Evolutionary conservation across 2,329 filamentous ascomycete species (phyloP).

Genomic region (Colletotrichum somersetense): DNA sequence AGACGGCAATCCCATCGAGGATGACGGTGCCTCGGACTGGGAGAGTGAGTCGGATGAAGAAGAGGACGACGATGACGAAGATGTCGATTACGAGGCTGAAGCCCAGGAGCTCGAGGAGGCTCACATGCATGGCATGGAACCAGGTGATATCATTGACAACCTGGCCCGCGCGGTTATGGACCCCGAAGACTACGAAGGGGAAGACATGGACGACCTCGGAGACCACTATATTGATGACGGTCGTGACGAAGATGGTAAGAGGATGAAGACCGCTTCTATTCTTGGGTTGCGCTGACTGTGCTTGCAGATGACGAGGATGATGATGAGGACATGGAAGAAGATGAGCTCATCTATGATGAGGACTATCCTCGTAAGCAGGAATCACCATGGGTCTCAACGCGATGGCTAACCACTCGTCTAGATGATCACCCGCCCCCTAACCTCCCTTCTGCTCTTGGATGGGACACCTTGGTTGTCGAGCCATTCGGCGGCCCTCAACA

Average conservation of each 20-base stretch:
- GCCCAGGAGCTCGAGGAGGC: conserved; percentile 66
- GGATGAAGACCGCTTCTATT: neutral
- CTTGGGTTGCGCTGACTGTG: conserved; percentile 44
- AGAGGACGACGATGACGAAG: conserved; percentile 64
- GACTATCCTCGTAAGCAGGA: conserved; percentile 66
- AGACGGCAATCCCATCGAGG: conserved; percentile 69
- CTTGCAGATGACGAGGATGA: conserved; percentile 67
- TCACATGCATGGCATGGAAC: conserved; percentile 60
- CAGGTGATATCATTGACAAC: conserved; percentile 61
- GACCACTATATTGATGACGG: conserved; percentile 67
- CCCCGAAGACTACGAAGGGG: conserved; percentile 64
- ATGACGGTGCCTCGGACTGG: conserved; percentile 72
- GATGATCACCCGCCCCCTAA: conserved; percentile 60
- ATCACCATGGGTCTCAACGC: neutral
- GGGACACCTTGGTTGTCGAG: conserved; percentile 68
- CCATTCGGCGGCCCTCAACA: conserved; percentile 62
- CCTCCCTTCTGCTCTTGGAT: conserved; percentile 64
- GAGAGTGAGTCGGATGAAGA: conserved; percentile 71
- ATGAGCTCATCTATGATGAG: conserved; percentile 72
- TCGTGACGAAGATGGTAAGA: conserved; percentile 70
- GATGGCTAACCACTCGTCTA: conserved; percentile 37
- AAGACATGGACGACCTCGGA: conserved; percentile 64
- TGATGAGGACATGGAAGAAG: conserved; percentile 78
- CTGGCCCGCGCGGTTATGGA: conserved; percentile 69
- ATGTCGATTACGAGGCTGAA: conserved; percentile 67